Conservation (phyloP, 257 asterid species). For the Voacanga thouarsii region DNA sequence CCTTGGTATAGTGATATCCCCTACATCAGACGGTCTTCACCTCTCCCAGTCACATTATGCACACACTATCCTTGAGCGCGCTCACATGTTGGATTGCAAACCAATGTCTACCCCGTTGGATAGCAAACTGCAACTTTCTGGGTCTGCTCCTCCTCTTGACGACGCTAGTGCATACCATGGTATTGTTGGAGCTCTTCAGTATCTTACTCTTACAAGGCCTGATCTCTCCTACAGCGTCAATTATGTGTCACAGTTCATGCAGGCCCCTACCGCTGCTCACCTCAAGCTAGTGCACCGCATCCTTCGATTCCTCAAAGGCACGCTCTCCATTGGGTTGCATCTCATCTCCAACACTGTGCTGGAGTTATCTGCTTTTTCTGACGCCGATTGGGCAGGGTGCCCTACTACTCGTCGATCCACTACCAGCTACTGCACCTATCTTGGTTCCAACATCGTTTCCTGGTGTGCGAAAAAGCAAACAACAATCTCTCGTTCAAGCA, state of each 20-base stretch:
- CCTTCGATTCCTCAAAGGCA: background rate
- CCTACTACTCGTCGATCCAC: no score
- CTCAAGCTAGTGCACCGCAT: background rate
- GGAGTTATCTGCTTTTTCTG: background rate
- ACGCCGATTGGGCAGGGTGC: conserved; percentile 10
- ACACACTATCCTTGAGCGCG: background rate
- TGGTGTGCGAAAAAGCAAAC: background rate
- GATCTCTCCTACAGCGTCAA: background rate
- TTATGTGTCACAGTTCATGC: no score
- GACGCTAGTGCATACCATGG: no score
- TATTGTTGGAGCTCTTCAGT: no score
- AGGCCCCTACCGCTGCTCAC: background rate
- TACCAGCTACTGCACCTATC: background rate
- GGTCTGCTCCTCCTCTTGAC: background rate
- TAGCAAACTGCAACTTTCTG: background rate
- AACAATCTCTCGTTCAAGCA: no score
- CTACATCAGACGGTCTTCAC: background rate
- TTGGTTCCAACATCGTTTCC: background rate
- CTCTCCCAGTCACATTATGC: background rate
- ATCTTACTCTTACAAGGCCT: background rate
- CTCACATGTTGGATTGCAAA: background rate
- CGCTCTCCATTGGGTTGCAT: background rate
- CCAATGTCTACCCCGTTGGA: no score
- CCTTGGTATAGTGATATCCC: no score
- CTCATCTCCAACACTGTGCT: background rate